phyloP scores from a whole-genome alignment of 306 rosid genomes.

The Fragaria nilgerrensis region DNA sequence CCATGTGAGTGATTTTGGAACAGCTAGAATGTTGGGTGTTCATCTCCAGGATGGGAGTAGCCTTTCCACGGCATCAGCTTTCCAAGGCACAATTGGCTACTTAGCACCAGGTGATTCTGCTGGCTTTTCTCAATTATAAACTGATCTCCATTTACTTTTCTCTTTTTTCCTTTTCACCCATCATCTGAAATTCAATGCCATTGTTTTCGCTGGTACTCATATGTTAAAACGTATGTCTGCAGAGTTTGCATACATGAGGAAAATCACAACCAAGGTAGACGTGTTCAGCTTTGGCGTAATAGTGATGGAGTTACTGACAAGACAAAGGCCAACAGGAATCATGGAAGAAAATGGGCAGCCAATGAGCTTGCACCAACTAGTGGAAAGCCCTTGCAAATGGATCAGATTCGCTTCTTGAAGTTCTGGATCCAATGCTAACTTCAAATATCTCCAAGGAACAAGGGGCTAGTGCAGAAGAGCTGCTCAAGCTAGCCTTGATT shows the following conservation, averaged over 20 bases:
- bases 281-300: slow-evolving; percentile 81
- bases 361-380: slow-evolving; percentile 50
- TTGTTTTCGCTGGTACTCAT: slow-evolving; percentile 5
- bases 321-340: slow-evolving; percentile 65
- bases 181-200: not conserved
- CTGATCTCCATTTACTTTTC: not conserved
- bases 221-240: slow-evolving; percentile 25
- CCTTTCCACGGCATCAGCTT: slow-evolving; percentile 59
- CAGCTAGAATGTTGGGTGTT: slow-evolving; percentile 82
- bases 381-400: slow-evolving; percentile 57
- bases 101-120: slow-evolving; percentile 73
- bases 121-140: slow-evolving; percentile 8
- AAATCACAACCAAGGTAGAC: slow-evolving; percentile 68
- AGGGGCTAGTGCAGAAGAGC: slow-evolving; percentile 38
- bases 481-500: slow-evolving; percentile 53
- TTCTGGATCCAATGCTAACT: slow-evolving; percentile 56
- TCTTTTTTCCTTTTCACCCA: not conserved
- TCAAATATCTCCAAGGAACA: slow-evolving; percentile 33
- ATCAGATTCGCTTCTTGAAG: slow-evolving; percentile 25
- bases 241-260: slow-evolving; percentile 82
- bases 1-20: slow-evolving; percentile 91
- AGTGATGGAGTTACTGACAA: slow-evolving; percentile 76
- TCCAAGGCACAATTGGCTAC: slow-evolving; percentile 82
- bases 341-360: slow-evolving; percentile 57
- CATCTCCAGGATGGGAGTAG: slow-evolving; percentile 54